A percentile compares a stretch with the other conserved stretches of the same genome.
Evolutionary conservation across 2,329 filamentous ascomycete species (phyloP).

Genomic region (Botrytis medusae): DNA sequence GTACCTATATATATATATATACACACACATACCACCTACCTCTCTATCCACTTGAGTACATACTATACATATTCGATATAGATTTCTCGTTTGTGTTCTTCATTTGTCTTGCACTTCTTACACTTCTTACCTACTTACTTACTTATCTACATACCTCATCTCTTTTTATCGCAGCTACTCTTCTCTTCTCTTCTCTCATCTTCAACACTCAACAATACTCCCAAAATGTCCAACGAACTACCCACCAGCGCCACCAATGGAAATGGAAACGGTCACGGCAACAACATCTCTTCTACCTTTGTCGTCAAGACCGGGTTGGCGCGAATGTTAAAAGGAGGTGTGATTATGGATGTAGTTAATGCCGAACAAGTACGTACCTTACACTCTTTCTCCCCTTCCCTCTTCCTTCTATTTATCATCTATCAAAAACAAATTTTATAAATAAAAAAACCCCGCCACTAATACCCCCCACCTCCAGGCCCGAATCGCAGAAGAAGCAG

Average conservation of each 20-base stretch:
- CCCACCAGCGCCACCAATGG: conserved; percentile 41
- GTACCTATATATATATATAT: neutral
- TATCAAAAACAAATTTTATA: neutral
- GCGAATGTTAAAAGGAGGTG: conserved; percentile 97
- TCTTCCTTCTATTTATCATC: neutral
- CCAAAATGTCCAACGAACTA: conserved; percentile 44
- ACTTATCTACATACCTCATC: neutral
- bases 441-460: conserved; percentile 23
- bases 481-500: conserved; percentile 95
- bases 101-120: neutral
- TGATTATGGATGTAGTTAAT: conserved; percentile 99
- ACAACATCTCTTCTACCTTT: conserved; percentile 52
- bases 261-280: conserved; percentile 32
- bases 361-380: conserved; percentile 65
- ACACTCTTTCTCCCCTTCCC: neutral
- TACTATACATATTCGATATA: neutral
- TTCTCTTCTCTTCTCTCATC: neutral
- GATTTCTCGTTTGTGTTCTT: neutral
- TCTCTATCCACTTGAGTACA: neutral
- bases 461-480: conserved; percentile 53
- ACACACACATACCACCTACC: too few species aligned
- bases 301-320: conserved; percentile 92
- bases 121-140: neutral
- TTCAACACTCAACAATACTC: conserved; percentile 33
- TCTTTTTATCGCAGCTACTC: neutral